Conservation (phyloP, 257 asterid species). For the Capsicum pubescens region DNA sequence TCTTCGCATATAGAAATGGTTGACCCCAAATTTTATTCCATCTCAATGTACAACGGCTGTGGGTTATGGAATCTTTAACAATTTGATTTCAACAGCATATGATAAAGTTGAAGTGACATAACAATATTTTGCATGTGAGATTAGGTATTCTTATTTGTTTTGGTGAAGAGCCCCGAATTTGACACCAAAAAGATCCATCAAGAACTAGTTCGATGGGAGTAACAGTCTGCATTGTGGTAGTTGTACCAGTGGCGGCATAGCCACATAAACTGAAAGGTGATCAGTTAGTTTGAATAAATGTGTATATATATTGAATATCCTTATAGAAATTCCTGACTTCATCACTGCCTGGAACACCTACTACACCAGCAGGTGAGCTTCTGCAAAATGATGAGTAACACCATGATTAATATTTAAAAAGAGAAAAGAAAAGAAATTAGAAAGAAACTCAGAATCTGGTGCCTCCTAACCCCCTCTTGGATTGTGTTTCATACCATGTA, state of each 20-base stretch:
- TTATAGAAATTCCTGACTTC: not conserved
- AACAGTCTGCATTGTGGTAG: not conserved
- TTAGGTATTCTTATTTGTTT: not conserved
- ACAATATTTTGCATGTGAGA: not conserved
- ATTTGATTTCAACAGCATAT: not conserved
- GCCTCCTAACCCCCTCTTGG: too few relatives aligned
- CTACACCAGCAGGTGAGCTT: not conserved
- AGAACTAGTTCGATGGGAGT: not conserved
- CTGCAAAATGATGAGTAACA: not conserved
- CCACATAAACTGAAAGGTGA: too few relatives aligned
- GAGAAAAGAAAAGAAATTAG: too few relatives aligned
- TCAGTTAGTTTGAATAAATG: not conserved
- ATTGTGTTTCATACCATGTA: not conserved
- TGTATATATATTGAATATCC: not conserved
- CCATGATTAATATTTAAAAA: not conserved
- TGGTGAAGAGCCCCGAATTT: not conserved
- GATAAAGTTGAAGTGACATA: not conserved
- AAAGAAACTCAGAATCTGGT: too few relatives aligned
- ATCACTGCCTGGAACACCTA: not conserved
- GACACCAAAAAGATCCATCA: not conserved
- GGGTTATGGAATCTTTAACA: not conserved
- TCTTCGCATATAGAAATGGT: too few relatives aligned
- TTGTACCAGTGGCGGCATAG: too few relatives aligned
- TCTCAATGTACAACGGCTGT: not conserved
- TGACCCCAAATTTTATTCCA: not conserved